These are phyloP conservation scores for Yarrowia sp. DNA, from an alignment of 805 yeast genomes.

Conservation along the genomic window DNA sequence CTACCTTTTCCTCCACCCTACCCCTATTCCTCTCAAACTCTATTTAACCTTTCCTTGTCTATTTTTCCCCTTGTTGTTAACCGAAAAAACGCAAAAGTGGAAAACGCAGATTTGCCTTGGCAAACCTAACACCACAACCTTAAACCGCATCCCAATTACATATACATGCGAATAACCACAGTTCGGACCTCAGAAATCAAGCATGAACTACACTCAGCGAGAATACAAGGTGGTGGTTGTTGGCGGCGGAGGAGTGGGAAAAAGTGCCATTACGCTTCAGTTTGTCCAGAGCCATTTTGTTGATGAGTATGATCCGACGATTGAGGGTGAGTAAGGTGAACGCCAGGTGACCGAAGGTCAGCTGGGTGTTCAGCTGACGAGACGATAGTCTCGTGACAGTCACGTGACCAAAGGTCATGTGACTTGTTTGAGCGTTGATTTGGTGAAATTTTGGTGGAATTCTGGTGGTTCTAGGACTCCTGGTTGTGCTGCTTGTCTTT, in stretches of 20 bases:
- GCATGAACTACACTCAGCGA: conserved; percentile 37
- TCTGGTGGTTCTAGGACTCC: too few species aligned
- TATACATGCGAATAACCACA: conserved; percentile 36
- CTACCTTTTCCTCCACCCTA: conserved; percentile 8
- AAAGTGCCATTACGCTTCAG: conserved; percentile 92
- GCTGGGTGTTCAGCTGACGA: too few species aligned
- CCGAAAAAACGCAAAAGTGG: neutral
- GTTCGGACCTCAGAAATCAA: neutral
- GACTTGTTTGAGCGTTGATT: neutral
- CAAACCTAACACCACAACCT: neutral
- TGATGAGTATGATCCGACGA: conserved; percentile 97
- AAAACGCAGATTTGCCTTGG: neutral
- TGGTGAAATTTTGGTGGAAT: too few species aligned
- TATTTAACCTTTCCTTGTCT: neutral
- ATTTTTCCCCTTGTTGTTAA: neutral
- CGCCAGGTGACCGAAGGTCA: too few species aligned
- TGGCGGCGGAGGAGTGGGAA: conserved; percentile 73
- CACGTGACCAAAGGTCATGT: neutral
- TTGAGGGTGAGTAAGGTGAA: conserved; percentile 48
- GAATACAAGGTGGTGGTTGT: conserved; percentile 76
- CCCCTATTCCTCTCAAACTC: neutral
- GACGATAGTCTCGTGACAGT: neutral
- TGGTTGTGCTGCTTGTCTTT: too few species aligned
- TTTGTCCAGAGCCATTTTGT: conserved; percentile 92
- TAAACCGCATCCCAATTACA: neutral